Base-by-base conservation (phyloP, 2,329 filamentous ascomycete genomes). In the Calycina herbarum region DNA sequence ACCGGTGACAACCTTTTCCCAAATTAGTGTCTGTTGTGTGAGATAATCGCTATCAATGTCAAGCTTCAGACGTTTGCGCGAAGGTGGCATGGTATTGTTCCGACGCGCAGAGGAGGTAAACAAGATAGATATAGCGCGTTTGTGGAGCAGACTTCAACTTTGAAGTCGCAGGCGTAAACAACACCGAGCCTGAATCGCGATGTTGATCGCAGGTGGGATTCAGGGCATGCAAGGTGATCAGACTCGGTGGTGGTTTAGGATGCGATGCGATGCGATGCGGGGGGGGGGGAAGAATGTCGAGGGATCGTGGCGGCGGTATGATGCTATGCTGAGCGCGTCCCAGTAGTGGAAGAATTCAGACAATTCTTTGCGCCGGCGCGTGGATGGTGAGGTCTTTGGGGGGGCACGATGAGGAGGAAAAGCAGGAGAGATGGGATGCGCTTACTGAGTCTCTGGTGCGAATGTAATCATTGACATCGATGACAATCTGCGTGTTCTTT, bases 401-500 rank as follows among this genome's bases (percentile, higher is more conserved):
- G 51, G 48, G 40, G 42, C 57, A 45, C 31, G 61, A 60, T 20
- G 66, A 62, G 45, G 60, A 67, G 33, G 61, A 64, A 62, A 57
- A 64, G 61, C 24, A 54, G 35, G 40, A 56, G 33, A 38, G 57
- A 57, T 20, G 27, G 38, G 42, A 31, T 38, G 38, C 24, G 57
- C 70, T 73, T 88, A 96, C 93, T 77, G 87, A 89, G 77, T 96
- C 92, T 74, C 92, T 87, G 59, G 93, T 92, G 75, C 89, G 85
- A 67, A 92, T 85, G 77, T 94, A 94, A 77, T 92, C 89, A 66
- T 92, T 89, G 65, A 90, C 83, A 68, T 92, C 87, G 70, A 91
- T 86, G 54, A 68, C 67, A 33, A 75, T 64, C n/a, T 73, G 73
- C 58, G 67, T 69, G 40, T 70, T 67, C 56, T 68, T 71, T 58